A percentile compares a stretch with the other conserved stretches of the same genome.
Evolutionary conservation across 148 eudicot species (phyloP).

Genomic region (Dysphania ambrosioides): DNA sequence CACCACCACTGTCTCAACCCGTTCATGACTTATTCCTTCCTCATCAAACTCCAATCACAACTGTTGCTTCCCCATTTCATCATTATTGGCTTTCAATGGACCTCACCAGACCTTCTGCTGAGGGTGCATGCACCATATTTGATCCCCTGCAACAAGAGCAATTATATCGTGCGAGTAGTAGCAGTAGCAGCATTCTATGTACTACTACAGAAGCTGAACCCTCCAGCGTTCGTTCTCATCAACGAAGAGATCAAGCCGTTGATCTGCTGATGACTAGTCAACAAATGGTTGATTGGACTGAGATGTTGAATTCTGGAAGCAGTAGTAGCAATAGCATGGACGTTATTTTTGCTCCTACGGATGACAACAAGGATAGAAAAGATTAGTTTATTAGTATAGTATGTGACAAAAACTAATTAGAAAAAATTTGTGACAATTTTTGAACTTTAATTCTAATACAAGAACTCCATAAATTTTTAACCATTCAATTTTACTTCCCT

Average conservation of each 20-base stretch:
- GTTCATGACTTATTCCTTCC: constrained; percentile 6
- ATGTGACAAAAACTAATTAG: no score
- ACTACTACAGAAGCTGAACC: background rate
- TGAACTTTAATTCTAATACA: no score
- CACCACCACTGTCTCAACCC: background rate
- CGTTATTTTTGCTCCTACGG: constrained; percentile 48
- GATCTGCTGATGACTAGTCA: constrained; percentile 14
- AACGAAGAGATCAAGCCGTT: background rate
- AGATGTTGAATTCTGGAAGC: constrained; percentile 69
- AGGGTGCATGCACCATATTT: constrained; percentile 4
- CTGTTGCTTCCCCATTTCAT: background rate
- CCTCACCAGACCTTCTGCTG: constrained; percentile 14
- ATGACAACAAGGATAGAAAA: constrained; percentile 11
- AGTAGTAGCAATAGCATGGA: constrained; percentile 64
- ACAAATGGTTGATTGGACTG: constrained; percentile 55
- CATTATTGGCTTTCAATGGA: constrained; percentile 46
- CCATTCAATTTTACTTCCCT: no score
- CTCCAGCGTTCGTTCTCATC: constrained; percentile 20
- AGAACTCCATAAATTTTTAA: no score
- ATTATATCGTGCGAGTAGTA: background rate
- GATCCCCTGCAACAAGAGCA: background rate
- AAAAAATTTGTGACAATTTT: no score
- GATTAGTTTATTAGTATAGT: no score
- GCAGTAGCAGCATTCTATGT: background rate
- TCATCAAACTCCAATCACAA: constrained; percentile 10